phyloP scores from a whole-genome alignment of 1,139 yeast species.

The Diutina scorzettiae region DNA sequence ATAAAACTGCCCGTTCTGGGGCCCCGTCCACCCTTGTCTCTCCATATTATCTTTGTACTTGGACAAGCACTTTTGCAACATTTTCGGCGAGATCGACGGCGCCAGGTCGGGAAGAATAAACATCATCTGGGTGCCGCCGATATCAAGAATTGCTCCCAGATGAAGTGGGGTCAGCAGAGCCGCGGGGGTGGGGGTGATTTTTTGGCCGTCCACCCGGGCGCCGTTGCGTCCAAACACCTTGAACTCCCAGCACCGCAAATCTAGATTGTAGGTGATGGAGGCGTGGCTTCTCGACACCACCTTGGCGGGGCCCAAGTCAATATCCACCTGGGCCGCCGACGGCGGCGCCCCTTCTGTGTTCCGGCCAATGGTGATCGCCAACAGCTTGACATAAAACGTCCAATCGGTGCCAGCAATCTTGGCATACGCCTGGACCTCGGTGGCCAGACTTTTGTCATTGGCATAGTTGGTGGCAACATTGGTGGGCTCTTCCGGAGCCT shows the following conservation, averaged over 20 bases:
- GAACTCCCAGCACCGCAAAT: constrained; percentile 75
- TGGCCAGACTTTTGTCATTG: constrained; percentile 64
- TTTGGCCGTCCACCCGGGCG: constrained; percentile 69
- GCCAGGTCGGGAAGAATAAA: constrained; percentile 86
- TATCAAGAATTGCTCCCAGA: constrained; percentile 82
- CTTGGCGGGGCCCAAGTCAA: constrained; percentile 93
- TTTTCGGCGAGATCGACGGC: constrained; percentile 48
- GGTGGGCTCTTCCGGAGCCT: constrained; percentile 38
- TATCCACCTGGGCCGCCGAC: constrained; percentile 39
- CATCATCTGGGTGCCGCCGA: constrained; percentile 99
- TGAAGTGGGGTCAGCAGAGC: constrained; percentile 43
- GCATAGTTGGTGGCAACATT: constrained; percentile 36
- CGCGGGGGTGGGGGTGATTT: constrained; percentile 29
- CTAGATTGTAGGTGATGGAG: constrained; percentile 62
- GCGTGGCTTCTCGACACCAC: constrained; percentile 92
- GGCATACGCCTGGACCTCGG: constrained; percentile 93
- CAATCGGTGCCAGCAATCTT: constrained; percentile 88
- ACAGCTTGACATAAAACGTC: constrained; percentile 87
- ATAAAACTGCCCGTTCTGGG: neutral
- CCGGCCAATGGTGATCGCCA: constrained; percentile 73
- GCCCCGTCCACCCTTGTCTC: neutral
- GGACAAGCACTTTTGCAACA: constrained; percentile 30
- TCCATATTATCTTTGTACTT: constrained; percentile 17
- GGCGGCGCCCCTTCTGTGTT: constrained; percentile 45
- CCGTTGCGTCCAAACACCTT: constrained; percentile 83